phyloP scores from a whole-genome alignment of 192 early-diverging fungal species.

The Phlyctochytrium arcticum region DNA sequence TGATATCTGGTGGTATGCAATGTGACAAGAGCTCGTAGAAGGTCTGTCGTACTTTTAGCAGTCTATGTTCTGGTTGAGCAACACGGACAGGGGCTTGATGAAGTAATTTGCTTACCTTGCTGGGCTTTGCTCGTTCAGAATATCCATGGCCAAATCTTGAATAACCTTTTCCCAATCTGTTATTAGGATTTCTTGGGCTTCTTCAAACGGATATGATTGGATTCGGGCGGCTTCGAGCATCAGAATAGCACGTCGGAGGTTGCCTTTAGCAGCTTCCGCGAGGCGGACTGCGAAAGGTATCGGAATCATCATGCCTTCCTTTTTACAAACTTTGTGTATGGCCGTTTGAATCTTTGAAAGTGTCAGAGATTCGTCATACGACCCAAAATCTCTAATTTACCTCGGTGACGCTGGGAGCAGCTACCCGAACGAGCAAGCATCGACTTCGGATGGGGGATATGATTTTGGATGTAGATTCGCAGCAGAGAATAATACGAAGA shows the following conservation, averaged over 20 bases:
- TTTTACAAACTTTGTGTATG: slow-evolving; percentile 71
- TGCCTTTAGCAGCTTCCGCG: slow-evolving; percentile 68
- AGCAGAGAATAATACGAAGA: slow-evolving; percentile 89
- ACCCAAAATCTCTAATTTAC: slow-evolving; percentile 35
- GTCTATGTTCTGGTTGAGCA: slow-evolving; percentile 19
- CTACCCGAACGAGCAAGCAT: slow-evolving; percentile 84
- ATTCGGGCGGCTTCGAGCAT: slow-evolving; percentile 78
- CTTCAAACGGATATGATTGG: slow-evolving; percentile 38
- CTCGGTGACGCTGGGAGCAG: slow-evolving; percentile 72
- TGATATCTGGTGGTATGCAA: slow-evolving; percentile 79
- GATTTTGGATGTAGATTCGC: slow-evolving; percentile 84
- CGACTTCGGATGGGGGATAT: slow-evolving; percentile 89
- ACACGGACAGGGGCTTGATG: background rate
- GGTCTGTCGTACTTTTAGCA: slow-evolving; percentile 66
- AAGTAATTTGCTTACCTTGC: slow-evolving; percentile 42
- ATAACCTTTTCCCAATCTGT: slow-evolving; percentile 90
- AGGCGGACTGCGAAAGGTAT: slow-evolving; percentile 58
- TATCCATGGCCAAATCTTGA: slow-evolving; percentile 58
- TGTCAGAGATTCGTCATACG: slow-evolving; percentile 1
- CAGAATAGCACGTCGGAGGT: slow-evolving; percentile 84
- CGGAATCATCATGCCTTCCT: slow-evolving; percentile 71
- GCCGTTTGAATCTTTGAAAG: slow-evolving; percentile 52
- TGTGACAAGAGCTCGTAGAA: slow-evolving; percentile 87
- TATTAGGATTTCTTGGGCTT: slow-evolving; percentile 51
- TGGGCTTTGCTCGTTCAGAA: slow-evolving; percentile 74